These are phyloP conservation scores for Cercospora citrullina DNA, from an alignment of 2,329 filamentous ascomycete species.

Conservation along the genomic window DNA sequence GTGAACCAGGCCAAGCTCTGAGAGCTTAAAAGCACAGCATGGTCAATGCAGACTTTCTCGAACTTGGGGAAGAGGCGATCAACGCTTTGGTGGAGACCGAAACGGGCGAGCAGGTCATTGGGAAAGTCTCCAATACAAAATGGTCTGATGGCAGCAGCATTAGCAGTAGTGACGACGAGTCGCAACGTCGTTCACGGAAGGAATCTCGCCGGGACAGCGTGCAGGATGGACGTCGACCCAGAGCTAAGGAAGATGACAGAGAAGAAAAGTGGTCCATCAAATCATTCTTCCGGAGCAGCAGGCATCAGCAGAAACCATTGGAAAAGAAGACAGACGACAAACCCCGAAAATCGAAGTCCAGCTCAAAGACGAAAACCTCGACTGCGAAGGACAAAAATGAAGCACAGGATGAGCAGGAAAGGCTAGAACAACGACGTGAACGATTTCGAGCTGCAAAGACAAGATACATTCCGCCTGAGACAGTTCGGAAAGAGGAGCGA, in stretches of 20 bases:
- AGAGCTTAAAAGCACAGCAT: neutral
- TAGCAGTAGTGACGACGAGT: neutral
- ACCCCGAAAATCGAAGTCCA: neutral
- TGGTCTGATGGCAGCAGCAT: neutral
- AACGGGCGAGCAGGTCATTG: neutral
- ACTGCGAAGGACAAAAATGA: neutral
- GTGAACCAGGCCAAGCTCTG: neutral
- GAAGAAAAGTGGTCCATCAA: constrained; percentile 4
- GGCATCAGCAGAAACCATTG: neutral
- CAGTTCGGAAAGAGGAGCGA: neutral
- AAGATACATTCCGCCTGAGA: neutral
- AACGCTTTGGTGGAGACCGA: constrained; percentile 3
- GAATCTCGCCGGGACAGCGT: neutral
- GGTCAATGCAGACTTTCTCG: constrained; percentile 4
- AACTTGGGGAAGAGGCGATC: constrained; percentile 7
- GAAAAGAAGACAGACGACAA: neutral
- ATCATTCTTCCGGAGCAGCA: constrained; percentile 4
- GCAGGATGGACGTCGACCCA: neutral
- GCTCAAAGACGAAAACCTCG: neutral
- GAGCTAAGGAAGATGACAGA: neutral
- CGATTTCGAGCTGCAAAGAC: constrained; percentile 6
- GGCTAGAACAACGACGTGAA: constrained; percentile 5
- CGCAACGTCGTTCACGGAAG: neutral
- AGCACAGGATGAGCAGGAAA: neutral
- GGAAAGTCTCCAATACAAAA: neutral